Percentiles rank a stretch among this genome's conserved stretches.
phyloP scores from a whole-genome alignment of 1,139 yeast genomes.

The Suhomyces yuchorum region DNA sequence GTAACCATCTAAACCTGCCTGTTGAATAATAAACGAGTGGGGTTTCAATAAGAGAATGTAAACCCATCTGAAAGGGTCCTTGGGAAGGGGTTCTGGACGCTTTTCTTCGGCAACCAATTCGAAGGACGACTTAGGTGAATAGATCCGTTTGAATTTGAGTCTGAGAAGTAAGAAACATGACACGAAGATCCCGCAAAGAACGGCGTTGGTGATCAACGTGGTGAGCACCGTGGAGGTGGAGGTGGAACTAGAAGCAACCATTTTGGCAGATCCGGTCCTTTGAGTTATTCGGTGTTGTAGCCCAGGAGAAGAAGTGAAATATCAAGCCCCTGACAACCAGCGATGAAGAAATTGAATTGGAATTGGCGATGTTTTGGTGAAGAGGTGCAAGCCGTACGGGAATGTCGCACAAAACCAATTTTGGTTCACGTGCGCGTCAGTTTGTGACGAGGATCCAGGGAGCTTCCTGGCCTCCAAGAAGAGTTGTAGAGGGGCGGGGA shows the following conservation, averaged over 20 bases:
- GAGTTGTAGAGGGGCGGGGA: too few species aligned
- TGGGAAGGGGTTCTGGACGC: constrained; percentile 63
- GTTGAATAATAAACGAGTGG: constrained; percentile 65
- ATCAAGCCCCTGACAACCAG: background rate
- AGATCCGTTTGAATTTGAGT: constrained; percentile 59
- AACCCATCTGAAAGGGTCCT: constrained; percentile 67
- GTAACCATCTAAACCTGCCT: constrained; percentile 76
- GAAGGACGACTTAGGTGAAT: constrained; percentile 65
- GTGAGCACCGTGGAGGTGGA: constrained; percentile 69
- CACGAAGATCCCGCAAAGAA: constrained; percentile 56
- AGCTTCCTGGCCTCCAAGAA: background rate
- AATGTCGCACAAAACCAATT: constrained; percentile 3
- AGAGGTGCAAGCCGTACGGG: constrained; percentile 8
- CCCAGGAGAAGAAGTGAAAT: background rate
- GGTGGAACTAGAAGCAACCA: constrained; percentile 36
- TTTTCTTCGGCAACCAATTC: constrained; percentile 61
- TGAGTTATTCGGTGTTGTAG: background rate
- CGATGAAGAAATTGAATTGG: background rate
- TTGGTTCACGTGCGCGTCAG: background rate
- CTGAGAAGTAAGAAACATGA: constrained; percentile 55
- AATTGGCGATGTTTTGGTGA: constrained; percentile 3
- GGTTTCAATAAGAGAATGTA: constrained; percentile 58
- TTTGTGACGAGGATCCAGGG: background rate
- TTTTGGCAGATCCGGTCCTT: constrained; percentile 1
- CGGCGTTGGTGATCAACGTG: constrained; percentile 56